phyloP scores from a whole-genome alignment of 2,329 filamentous ascomycete species.

The Cordyceps militaris region DNA sequence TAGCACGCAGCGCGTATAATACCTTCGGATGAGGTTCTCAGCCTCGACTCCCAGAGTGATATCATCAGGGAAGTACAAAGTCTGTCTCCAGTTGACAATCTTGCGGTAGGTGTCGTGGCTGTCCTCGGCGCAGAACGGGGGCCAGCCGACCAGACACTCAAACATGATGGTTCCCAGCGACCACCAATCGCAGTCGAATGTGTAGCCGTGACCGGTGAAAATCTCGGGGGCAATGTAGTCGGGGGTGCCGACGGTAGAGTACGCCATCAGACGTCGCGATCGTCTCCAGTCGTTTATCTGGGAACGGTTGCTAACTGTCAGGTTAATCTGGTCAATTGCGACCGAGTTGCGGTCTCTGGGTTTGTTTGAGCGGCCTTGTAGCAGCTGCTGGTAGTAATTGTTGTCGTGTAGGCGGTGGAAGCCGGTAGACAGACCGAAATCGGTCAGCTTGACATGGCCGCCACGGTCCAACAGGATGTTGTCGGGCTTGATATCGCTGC shows the following conservation, averaged over 20 bases:
- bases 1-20: constrained; percentile 26
- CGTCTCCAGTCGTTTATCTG: constrained; percentile 99
- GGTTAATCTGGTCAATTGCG: constrained; percentile 93
- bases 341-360: constrained; percentile 84
- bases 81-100: constrained; percentile 97
- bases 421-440: constrained; percentile 95
- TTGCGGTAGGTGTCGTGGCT: constrained; percentile 97
- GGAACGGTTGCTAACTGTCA: constrained; percentile 94
- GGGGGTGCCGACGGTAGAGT: constrained; percentile 95
- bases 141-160: constrained; percentile 97
- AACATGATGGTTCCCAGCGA: constrained; percentile 99
- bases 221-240: constrained; percentile 99
- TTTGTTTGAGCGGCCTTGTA: constrained; percentile 69
- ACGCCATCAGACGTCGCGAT: constrained; percentile 89
- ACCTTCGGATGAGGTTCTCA: constrained; percentile 89
- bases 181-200: constrained; percentile 99
- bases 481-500: constrained; percentile 96
- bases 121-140: constrained; percentile 96
- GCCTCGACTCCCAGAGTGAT: constrained; percentile 82
- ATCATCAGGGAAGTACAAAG: constrained; percentile 93
- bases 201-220: constrained; percentile 93
- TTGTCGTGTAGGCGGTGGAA: constrained; percentile 98
- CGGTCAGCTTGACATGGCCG: constrained; percentile 95
- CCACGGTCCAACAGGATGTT: constrained; percentile 94
- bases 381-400: constrained; percentile 93